These are phyloP conservation scores for Paspalum vaginatum DNA, from an alignment of 176 grass and related monocot genomes.

Conservation along the genomic window DNA sequence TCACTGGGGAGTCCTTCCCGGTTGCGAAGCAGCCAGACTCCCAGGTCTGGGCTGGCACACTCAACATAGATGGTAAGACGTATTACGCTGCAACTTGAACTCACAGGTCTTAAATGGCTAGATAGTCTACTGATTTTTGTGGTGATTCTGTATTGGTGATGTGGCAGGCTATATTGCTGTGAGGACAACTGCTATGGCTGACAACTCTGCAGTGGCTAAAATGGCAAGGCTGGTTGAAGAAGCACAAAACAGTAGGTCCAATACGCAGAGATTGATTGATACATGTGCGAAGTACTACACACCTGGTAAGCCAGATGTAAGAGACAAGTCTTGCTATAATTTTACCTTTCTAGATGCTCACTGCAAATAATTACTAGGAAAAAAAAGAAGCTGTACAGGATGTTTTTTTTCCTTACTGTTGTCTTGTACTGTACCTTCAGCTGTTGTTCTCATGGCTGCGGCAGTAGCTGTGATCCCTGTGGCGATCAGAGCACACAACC, in stretches of 20 bases:
- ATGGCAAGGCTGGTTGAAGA: constrained; percentile 96
- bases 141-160: constrained; percentile 29
- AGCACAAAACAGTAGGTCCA: constrained; percentile 89
- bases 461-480: constrained; percentile 73
- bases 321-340: not conserved
- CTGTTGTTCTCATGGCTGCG: constrained; percentile 67
- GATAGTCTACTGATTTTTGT: not conserved
- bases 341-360: not conserved
- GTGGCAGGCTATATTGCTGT: constrained; percentile 88
- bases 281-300: constrained; percentile 95
- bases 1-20: constrained; percentile 93
- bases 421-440: constrained; percentile 56
- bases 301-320: constrained; percentile 50
- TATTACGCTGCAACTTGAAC: not conserved
- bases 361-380: constrained; percentile 6
- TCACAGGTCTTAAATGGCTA: not conserved
- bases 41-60: constrained; percentile 89
- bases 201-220: constrained; percentile 84
- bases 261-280: constrained; percentile 81
- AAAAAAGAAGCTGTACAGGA: not conserved
- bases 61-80: constrained; percentile 87
- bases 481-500: constrained; percentile 42
- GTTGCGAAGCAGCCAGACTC: constrained; percentile 76
- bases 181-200: constrained; percentile 79
- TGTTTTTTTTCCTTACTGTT: constrained; percentile 24